These are phyloP conservation scores for Dioscorea cayenensis DNA, from an alignment of 116 monocot genomes.

Conservation along the genomic window DNA sequence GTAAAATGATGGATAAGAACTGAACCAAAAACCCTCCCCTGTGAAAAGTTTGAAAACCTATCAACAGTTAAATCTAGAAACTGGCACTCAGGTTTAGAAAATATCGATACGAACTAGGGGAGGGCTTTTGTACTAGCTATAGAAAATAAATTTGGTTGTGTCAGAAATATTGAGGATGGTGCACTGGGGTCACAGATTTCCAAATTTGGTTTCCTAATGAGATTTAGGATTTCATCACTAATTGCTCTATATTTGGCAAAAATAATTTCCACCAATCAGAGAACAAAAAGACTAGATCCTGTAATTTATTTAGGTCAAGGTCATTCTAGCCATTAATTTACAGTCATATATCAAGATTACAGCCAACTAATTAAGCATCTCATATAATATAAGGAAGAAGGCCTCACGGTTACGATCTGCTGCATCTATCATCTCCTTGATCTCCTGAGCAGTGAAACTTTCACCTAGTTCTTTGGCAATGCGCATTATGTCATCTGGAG, in stretches of 20 bases:
- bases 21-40: no score
- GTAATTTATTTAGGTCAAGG: background rate
- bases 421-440: constrained; percentile 76
- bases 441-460: constrained; percentile 57
- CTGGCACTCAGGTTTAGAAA: no score
- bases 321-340: background rate
- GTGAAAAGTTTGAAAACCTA: no score
- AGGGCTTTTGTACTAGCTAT: no score
- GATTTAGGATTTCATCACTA: background rate
- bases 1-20: no score
- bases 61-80: no score
- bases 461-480: constrained; percentile 76
- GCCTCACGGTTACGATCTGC: constrained; percentile 76
- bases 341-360: background rate
- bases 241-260: background rate
- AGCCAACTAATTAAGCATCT: background rate
- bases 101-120: no score
- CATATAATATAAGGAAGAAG: constrained; percentile 2
- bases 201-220: background rate
- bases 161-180: no score
- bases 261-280: no score
- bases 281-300: no score
- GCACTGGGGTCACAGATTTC: no score
- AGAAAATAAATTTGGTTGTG: no score
- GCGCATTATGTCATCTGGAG: constrained; percentile 53